phyloP scores from a whole-genome alignment of 768 basidiomycete genomes.

The Boletus pseudopeckii region DNA sequence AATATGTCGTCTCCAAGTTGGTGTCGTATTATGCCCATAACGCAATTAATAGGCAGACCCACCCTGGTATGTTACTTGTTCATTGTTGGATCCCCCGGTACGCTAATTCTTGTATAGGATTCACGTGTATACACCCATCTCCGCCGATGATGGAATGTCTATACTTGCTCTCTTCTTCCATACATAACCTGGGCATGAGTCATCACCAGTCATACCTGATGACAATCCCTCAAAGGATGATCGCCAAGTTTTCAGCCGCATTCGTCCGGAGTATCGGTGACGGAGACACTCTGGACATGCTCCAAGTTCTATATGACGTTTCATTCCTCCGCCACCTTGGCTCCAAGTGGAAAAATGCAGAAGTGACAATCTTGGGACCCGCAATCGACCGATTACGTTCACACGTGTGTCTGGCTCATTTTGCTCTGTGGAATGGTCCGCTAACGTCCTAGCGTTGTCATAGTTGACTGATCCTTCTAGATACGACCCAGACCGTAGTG shows the following conservation, averaged over 20 bases:
- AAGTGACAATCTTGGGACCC: constrained; percentile 23
- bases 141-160: constrained; percentile 53
- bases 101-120: constrained; percentile 19
- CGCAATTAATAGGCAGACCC: constrained; percentile 1
- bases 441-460: constrained; percentile 4
- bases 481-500: constrained; percentile 27
- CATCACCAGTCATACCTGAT: constrained; percentile 35
- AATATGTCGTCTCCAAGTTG: constrained; percentile 34
- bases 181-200: constrained; percentile 54
- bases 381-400: constrained; percentile 25
- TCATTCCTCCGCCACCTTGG: constrained; percentile 44
- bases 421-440: background rate
- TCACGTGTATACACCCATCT: constrained; percentile 42
- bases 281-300: constrained; percentile 24
- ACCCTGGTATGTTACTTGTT: constrained; percentile 11
- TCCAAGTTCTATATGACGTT: constrained; percentile 44
- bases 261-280: constrained; percentile 34
- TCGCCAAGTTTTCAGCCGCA: constrained; percentile 35
- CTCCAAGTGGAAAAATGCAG: constrained; percentile 29
- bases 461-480: constrained; percentile 14
- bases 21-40: constrained; percentile 20
- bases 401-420: constrained; percentile 24
- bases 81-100: background rate
- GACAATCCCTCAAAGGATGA: constrained; percentile 36
- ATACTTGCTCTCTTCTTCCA: constrained; percentile 47